A percentile compares a stretch with the other conserved stretches of the same genome.
These are phyloP conservation scores for Elongisporangium senticosum DNA, from an alignment of 352 stramenopile genomes.

Conservation along the genomic window DNA sequence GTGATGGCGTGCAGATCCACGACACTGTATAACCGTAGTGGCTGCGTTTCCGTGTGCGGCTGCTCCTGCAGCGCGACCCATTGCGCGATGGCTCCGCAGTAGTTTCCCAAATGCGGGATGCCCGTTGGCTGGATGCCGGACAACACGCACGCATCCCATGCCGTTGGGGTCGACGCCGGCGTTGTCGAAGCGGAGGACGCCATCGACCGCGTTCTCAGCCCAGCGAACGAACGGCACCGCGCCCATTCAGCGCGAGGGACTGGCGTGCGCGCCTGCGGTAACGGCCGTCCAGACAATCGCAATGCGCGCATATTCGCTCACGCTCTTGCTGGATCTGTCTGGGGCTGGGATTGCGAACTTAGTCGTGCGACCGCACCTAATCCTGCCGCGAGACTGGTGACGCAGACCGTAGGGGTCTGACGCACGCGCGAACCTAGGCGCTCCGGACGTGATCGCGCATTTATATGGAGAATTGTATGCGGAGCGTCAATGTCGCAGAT, in stretches of 20 bases:
- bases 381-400: background rate
- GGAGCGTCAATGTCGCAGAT: background rate
- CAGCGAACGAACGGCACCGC: background rate
- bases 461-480: background rate
- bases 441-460: background rate
- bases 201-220: background rate
- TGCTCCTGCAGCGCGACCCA: conserved; percentile 95
- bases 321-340: background rate
- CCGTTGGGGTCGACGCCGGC: conserved; percentile 5
- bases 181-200: conserved; percentile 3
- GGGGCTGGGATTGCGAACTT: background rate
- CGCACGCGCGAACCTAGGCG: background rate
- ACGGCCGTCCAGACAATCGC: conserved; percentile 1
- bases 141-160: conserved; percentile 72
- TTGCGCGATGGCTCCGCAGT: conserved; percentile 96
- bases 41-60: conserved; percentile 6
- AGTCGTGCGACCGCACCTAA: background rate
- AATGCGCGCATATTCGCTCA: background rate
- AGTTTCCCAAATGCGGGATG: conserved; percentile 98
- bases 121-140: conserved; percentile 98
- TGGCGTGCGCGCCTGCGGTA: conserved; percentile 1
- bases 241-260: conserved; percentile 1
- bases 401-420: background rate
- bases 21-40: conserved; percentile 63
- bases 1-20: conserved; percentile 99